Percentiles rank a stretch among this genome's conserved stretches.
These are phyloP conservation scores for Hypoxylon sp. DNA, from an alignment of 2,329 filamentous ascomycete genomes.

Conservation along the genomic window DNA sequence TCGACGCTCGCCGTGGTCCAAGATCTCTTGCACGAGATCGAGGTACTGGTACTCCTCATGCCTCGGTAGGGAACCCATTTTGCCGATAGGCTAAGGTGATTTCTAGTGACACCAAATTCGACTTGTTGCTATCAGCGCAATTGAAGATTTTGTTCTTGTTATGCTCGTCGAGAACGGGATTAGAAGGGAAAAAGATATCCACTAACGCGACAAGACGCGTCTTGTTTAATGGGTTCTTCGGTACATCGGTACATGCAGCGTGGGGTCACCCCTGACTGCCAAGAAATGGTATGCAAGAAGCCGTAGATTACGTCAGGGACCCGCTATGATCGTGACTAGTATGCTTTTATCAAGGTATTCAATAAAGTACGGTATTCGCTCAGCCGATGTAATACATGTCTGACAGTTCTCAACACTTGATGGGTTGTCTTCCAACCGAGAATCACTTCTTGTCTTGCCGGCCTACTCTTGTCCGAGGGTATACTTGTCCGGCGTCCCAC, in stretches of 20 bases:
- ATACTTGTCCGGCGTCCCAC: conserved; percentile 32
- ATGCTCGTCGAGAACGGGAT: background rate
- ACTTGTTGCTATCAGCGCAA: background rate
- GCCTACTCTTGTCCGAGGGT: conserved; percentile 4
- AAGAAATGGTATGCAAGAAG: background rate
- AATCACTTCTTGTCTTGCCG: background rate
- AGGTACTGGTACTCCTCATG: conserved; percentile 97
- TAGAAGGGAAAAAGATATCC: conserved; percentile 6
- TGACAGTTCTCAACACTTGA: too few relatives aligned
- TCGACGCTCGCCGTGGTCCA: conserved; percentile 83
- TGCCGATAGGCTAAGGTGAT: background rate
- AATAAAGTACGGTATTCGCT: background rate
- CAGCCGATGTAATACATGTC: too few relatives aligned
- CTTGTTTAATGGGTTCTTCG: conserved; percentile 24
- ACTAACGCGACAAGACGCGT: conserved; percentile 32
- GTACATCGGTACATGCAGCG: conserved; percentile 3
- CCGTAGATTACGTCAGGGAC: background rate
- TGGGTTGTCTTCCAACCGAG: too few relatives aligned
- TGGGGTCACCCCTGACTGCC: background rate
- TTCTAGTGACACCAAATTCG: background rate
- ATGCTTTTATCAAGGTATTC: background rate
- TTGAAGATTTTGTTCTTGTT: background rate
- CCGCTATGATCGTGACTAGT: background rate
- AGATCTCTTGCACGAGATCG: conserved; percentile 83
- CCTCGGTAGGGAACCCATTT: conserved; percentile 27